Evolutionary conservation across 2,329 filamentous ascomycete species (phyloP), one percentile per base, ranked within the genome.

Genomic region (Dactylellina cionopaga): DNA sequence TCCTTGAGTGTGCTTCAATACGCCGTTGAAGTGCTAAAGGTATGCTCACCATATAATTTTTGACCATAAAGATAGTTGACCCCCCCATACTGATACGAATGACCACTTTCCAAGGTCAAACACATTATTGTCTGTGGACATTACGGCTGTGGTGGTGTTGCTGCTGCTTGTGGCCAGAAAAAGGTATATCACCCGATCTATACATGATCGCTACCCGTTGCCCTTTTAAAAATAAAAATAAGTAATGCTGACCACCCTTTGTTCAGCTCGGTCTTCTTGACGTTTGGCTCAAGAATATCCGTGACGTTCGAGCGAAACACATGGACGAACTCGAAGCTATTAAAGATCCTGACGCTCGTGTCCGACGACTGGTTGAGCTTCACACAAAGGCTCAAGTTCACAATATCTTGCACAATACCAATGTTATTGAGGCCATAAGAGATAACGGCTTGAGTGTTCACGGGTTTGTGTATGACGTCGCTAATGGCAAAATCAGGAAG

Each of bases 1-100:
- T 88, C 88, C 31, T 85, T 87, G 9, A 86, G 88, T 62, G 91
- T 94, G 46, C 89, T 96, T 78, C 89, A 94, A 79, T 96, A 89
- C 79, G 90, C 91, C 43, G 90, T 96, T 69, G 83, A 82, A 65
- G 84, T 90, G 79, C 83, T 96, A 33, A 87, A 89, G 76, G 88
- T 90, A 35, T 41, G 70, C 51, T 33, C n/a, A n/a, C n/a, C n/a
- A n/a, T n/a, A n/a, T n/a, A n/a, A n/a, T n/a, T n/a, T n/a, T n/a
- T n/a, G n/a, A n/a, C n/a, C n/a, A n/a, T n/a, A n/a, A n/a, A n/a
- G n/a, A n/a, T n/a, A n/a, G n/a, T n/a, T n/a, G n/a, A n/a, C n/a
- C n/a, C n/a, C n/a, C n/a, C n/a, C 2, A 47, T 15, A 39, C 47
- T 54, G 22, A 37, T 24, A n/a, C 44, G 29, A 31, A 17, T n/a